Evolutionary conservation across 768 basidiomycete genomes (phyloP).

Genomic region (Macrocybe gigantea): DNA sequence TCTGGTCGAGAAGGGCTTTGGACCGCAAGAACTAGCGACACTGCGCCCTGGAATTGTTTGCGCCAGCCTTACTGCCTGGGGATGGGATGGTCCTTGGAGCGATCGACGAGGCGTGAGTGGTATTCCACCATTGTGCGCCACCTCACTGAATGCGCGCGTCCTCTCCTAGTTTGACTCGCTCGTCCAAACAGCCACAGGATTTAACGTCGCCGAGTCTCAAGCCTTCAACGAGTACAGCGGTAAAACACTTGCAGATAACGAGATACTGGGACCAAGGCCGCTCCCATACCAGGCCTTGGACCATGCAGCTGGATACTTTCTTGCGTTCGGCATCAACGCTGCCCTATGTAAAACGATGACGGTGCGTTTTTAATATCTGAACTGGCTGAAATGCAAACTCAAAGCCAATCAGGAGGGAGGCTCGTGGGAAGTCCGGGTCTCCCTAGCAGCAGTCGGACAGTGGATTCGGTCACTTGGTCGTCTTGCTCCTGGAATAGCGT

Average conservation of each 20-base stretch:
- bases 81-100: constrained; percentile 53
- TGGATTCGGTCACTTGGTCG: constrained; percentile 54
- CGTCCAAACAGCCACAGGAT: constrained; percentile 56
- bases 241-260: not conserved
- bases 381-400: not conserved
- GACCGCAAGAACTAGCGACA: constrained; percentile 29
- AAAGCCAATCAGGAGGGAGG: constrained; percentile 43
- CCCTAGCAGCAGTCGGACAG: constrained; percentile 48
- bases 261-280: constrained; percentile 11
- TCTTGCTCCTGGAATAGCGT: constrained; percentile 31
- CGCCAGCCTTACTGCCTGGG: constrained; percentile 51
- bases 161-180: constrained; percentile 54
- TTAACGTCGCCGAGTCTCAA: constrained; percentile 51
- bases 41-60: constrained; percentile 43
- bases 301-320: constrained; percentile 52
- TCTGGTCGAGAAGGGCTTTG: constrained; percentile 42
- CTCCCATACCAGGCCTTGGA: constrained; percentile 58
- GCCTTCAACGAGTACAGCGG: constrained; percentile 29
- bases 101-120: constrained; percentile 41
- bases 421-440: constrained; percentile 55
- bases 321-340: constrained; percentile 53
- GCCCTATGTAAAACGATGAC: constrained; percentile 48
- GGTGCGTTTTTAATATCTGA: constrained; percentile 20
- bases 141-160: not conserved
- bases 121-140: not conserved